Evolutionary conservation across 192 early-diverging fungal species (phyloP).

Genomic region (Coemansia sp.): DNA sequence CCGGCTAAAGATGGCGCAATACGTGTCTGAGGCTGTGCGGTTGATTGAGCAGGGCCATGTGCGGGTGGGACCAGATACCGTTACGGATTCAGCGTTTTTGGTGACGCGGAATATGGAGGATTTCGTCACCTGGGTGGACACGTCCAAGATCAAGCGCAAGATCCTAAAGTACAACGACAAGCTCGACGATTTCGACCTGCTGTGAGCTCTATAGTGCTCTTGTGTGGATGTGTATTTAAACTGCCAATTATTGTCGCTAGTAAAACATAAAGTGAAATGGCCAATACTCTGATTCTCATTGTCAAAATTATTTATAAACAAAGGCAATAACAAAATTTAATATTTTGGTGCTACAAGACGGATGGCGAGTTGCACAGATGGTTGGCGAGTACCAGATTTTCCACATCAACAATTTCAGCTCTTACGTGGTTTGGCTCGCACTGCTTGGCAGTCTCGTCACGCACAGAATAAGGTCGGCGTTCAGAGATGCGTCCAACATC

Average conservation of each 20-base stretch:
- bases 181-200: conserved; percentile 86
- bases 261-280: too few relatives aligned
- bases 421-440: conserved; percentile 56
- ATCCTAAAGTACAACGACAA: conserved; percentile 93
- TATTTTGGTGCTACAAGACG: too few relatives aligned
- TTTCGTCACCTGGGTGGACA: conserved; percentile 96
- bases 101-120: conserved; percentile 91
- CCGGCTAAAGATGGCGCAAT: conserved; percentile 92
- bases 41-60: conserved; percentile 96
- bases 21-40: conserved; percentile 83
- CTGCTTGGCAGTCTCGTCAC: conserved; percentile 11
- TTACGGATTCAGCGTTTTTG: conserved; percentile 87
- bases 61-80: conserved; percentile 85
- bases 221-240: too few relatives aligned
- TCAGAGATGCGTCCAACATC: conserved; percentile 47
- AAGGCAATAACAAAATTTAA: too few relatives aligned
- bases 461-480: conserved; percentile 22
- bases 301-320: too few relatives aligned
- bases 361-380: conserved; percentile 19
- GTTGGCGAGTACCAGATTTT: conserved; percentile 44
- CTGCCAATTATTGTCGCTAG: too few relatives aligned
- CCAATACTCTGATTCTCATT: too few relatives aligned
- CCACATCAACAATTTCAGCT: conserved; percentile 49
- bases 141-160: conserved; percentile 96
- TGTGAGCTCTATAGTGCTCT: conserved; percentile 51